Base-by-base conservation (phyloP, 2,329 filamentous ascomycete species). In the Cytospora piceae region DNA sequence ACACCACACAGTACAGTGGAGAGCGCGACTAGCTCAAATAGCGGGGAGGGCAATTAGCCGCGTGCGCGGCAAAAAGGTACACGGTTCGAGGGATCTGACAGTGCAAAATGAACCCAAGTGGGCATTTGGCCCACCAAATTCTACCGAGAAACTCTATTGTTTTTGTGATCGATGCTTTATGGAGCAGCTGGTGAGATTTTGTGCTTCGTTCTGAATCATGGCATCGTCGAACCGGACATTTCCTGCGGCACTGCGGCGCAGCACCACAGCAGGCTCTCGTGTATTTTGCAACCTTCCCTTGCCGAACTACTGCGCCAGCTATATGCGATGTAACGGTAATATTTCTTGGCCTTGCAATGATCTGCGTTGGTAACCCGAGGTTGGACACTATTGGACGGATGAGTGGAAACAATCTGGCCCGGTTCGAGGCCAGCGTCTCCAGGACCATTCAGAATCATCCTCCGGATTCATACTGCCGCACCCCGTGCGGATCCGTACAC, bases 401-500 rank as follows among this genome's bases (percentile, higher is more conserved):
- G 14, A 49, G 64, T 63, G 63, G 66, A 59, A 61, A 53, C 51
- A 39, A 51, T 24, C 14, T 46, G 63, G 67, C 65, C 69, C 1
- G 32, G 22, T 9, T 34, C 46, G 27, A 34, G 75, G 75, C 71
- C 75, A 73, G 75, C 75, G 75, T 73, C 71, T 75, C 70, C 66
- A 46, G n/a, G 53, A 31, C 71, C 72, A 73, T 54, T 72, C 67
- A 72, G 31, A 63, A 56, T 53, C 60, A 6, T n/a, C 42, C 59
- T 64, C 56, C 57, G 58, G 57, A 68, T 68, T 68, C 63, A 61
- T 46, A 42, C 52, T 46, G 31, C 39, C 17, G 22, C 15, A 37
- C 20, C 32, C 20, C 15, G 37, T 24, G 37, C 32, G 37, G 27
- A n/a, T 24, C 32, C 42, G 39, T 56, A 20, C n/a, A n/a, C n/a